Evolutionary conservation across 306 rosid genomes (phyloP).

Genomic region (Styphnolobium japonicum): DNA sequence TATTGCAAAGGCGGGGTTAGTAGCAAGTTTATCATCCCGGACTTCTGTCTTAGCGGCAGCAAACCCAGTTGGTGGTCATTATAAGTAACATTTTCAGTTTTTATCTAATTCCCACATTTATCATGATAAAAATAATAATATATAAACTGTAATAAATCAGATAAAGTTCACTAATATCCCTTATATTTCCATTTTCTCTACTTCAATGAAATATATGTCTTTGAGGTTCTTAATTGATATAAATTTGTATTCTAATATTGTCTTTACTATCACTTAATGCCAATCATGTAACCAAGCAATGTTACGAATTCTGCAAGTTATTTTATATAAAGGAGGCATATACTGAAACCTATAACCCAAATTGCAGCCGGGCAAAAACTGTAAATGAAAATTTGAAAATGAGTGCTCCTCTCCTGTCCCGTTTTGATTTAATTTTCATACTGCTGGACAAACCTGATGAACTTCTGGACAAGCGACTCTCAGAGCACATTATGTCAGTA

Average conservation of each 20-base stretch:
- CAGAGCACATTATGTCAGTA: slow-evolving; percentile 97
- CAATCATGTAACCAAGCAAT: slow-evolving; percentile 10
- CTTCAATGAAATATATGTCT: neutral
- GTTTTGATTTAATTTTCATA: slow-evolving; percentile 92
- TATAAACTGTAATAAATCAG: neutral
- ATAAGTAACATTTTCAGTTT: slow-evolving; percentile 54
- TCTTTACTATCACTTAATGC: slow-evolving; percentile 2
- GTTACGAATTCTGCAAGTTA: slow-evolving; percentile 23
- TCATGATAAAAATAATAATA: neutral
- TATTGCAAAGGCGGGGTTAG: slow-evolving; percentile 95
- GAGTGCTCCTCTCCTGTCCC: slow-evolving; percentile 84
- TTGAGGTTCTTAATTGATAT: neutral
- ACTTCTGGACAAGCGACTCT: slow-evolving; percentile 84
- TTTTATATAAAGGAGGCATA: slow-evolving; percentile 16
- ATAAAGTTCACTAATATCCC: neutral
- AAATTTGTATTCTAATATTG: neutral
- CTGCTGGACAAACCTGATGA: slow-evolving; percentile 96
- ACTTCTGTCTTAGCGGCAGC: slow-evolving; percentile 97
- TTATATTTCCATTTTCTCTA: neutral
- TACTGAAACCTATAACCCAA: slow-evolving; percentile 18
- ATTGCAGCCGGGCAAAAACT: slow-evolving; percentile 93
- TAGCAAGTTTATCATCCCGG: slow-evolving; percentile 94
- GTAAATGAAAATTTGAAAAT: slow-evolving; percentile 96
- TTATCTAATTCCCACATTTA: neutral
- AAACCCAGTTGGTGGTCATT: slow-evolving; percentile 96